Base-by-base conservation (phyloP, 164 flowering plant species). In the Chloranthus sessilifolius region DNA sequence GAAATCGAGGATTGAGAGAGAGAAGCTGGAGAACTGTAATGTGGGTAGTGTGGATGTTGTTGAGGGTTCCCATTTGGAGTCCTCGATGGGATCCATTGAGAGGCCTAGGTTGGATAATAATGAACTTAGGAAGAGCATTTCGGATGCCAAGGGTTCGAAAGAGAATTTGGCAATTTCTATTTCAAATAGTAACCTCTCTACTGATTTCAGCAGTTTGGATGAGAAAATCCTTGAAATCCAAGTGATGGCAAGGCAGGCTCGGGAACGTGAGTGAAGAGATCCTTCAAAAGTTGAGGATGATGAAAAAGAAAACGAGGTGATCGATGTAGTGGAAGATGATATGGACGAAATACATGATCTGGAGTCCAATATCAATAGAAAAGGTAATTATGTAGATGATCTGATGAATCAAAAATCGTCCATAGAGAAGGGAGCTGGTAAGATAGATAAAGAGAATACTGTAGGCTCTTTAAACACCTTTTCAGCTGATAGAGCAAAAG, bases 91-190 rank as follows among this genome's bases (percentile, higher is more conserved):
- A 54, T 37, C 69, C 15, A 43, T 46, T 27, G 56, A 58, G 55
- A 82, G 76, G 67, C 98, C 98, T 53, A 65, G 50, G 50, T 67
- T 88, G 42, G 75, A 91, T 66, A 79, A 77, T 66, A 50, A 80
- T 64, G 80, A 68, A 54, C 71, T 91, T 11, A 40, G 79, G 75
- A 62, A 64, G 28, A 72, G 31, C 54, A 81, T 88, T 59, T 41
- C 30, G 16, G 62, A 70, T 43, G 76, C 73, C 22, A 77, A 64
- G 56, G 58, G 43, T 43, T 56, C 59, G 1, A 55, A 27, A 50
- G 52, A 52, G 48, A 46, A 56, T 20, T 17, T 57, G 35, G 55
- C 41, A 14, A 33, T 64, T 43, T 28, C 19, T 28, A 61, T 59
- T 37, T 56, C 61, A 11, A 53, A 74, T 34, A 40, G 54, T 56